Conservation (phyloP, 306 rosid genomes). For the Hylodesmum podocarpum region DNA sequence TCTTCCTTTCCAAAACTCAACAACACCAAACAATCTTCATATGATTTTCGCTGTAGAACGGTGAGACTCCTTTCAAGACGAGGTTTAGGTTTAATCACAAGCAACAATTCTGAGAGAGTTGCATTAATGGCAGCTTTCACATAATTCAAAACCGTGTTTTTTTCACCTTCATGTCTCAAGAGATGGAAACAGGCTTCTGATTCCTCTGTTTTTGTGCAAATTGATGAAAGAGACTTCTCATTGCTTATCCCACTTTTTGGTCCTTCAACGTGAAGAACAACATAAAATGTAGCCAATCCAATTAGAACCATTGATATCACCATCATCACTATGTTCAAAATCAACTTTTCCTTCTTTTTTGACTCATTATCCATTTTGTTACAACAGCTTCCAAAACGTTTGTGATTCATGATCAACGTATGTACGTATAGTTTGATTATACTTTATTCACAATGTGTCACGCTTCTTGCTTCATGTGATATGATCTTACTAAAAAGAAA, state of each 20-base stretch:
- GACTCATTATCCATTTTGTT: neutral
- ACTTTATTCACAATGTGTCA: neutral
- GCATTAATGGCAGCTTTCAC: neutral
- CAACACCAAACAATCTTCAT: constrained; percentile 31
- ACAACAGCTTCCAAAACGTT: neutral
- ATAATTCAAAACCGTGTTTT: neutral
- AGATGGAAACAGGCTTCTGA: neutral
- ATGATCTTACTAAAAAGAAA: neutral
- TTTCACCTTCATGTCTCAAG: constrained; percentile 19
- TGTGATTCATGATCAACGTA: neutral
- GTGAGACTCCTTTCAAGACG: neutral
- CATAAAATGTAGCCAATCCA: constrained; percentile 1
- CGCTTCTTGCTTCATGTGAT: neutral
- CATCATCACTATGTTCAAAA: constrained; percentile 25
- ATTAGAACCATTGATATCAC: constrained; percentile 22
- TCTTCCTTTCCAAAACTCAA: constrained; percentile 26
- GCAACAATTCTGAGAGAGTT: constrained; percentile 13
- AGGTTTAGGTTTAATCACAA: neutral
- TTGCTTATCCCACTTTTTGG: neutral
- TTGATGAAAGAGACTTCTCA: neutral
- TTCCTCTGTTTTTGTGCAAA: constrained; percentile 15
- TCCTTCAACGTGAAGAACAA: neutral
- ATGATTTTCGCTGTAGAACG: neutral
- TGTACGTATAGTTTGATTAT: neutral
- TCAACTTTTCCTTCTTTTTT: neutral